These are phyloP conservation scores for Stereocaulon alpinum DNA, from an alignment of 495 filamentous ascomycete species.

Conservation along the genomic window DNA sequence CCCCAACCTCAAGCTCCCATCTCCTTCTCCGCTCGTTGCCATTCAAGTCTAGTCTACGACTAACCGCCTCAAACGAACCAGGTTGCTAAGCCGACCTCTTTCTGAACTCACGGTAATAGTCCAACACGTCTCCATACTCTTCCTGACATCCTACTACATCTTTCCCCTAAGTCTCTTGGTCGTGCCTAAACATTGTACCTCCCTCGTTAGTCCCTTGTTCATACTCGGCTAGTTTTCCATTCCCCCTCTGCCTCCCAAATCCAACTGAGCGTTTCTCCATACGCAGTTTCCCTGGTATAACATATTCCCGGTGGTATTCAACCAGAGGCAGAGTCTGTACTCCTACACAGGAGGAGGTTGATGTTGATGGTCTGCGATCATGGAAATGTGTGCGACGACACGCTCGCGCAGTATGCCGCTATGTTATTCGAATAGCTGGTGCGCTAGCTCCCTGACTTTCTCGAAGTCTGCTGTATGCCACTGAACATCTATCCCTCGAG, in stretches of 20 bases:
- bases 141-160: slow-evolving; percentile 34
- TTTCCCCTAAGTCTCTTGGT: slow-evolving; percentile 27
- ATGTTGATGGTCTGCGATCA: neutral
- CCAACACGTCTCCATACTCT: slow-evolving; percentile 28
- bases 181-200: slow-evolving; percentile 23
- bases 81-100: neutral
- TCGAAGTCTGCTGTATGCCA: neutral
- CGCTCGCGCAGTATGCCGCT: neutral
- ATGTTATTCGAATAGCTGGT: neutral
- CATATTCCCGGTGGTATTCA: neutral
- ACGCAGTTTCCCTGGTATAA: neutral
- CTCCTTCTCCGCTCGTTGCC: neutral
- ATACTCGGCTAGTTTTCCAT: slow-evolving; percentile 2
- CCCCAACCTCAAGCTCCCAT: neutral
- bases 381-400: neutral
- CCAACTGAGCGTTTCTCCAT: slow-evolving; percentile 3
- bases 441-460: neutral
- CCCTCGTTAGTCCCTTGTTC: neutral
- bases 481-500: neutral
- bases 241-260: slow-evolving; percentile 10
- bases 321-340: too few relatives aligned
- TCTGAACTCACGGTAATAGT: slow-evolving; percentile 21
- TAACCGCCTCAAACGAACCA: neutral
- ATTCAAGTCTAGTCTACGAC: neutral
- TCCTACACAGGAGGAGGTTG: neutral